These are phyloP conservation scores for Cucumis variabilis DNA, from an alignment of 331 rosid genomes.

Conservation along the genomic window DNA sequence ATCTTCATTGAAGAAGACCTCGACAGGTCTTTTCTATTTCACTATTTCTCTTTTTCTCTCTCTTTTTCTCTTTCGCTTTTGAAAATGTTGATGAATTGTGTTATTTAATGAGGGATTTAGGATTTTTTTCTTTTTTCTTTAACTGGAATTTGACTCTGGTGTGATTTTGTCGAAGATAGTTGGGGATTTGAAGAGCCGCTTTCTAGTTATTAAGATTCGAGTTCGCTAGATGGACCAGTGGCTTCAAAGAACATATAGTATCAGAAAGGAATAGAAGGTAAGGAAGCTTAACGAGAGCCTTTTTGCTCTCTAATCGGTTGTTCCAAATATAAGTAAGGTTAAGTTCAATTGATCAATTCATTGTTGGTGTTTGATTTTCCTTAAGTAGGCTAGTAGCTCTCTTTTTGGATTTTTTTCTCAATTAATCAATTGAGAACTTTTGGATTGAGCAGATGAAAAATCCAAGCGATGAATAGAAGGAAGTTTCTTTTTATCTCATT, in stretches of 20 bases:
- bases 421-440: neutral
- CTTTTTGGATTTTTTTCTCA: neutral
- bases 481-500: neutral
- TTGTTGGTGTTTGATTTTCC: neutral
- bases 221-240: conserved; percentile 82
- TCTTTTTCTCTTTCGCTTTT: neutral
- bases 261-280: conserved; percentile 87
- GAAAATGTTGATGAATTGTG: neutral
- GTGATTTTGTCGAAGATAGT: conserved; percentile 35
- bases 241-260: conserved; percentile 84
- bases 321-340: conserved; percentile 96
- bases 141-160: neutral
- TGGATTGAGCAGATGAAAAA: conserved; percentile 68
- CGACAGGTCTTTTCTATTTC: conserved; percentile 53
- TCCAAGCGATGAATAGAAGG: too few relatives aligned
- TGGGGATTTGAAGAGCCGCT: conserved; percentile 84
- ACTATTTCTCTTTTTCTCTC: too few relatives aligned
- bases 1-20: conserved; percentile 76
- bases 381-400: neutral
- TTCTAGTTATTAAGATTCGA: conserved; percentile 78
- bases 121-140: neutral
- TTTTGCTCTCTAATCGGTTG: conserved; percentile 89
- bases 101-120: neutral
- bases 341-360: neutral
- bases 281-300: conserved; percentile 83